A percentile compares a stretch with the other conserved stretches of the same genome.
Evolutionary conservation across 345 rosid species (phyloP).

Genomic region (Mallotus nudiflorus): DNA sequence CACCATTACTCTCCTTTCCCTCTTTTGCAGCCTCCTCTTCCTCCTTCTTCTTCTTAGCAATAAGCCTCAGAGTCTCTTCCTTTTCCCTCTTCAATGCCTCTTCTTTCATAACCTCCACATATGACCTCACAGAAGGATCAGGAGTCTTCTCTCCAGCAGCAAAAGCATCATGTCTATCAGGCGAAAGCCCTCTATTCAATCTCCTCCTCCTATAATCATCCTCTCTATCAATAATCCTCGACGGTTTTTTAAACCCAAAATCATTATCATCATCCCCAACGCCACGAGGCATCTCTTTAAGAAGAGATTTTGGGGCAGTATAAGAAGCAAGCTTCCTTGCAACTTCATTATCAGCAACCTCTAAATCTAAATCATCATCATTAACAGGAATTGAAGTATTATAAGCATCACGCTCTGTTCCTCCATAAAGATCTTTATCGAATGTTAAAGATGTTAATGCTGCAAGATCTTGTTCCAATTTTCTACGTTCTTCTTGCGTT

Average conservation of each 20-base stretch:
- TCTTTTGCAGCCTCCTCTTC: slow-evolving; percentile 70
- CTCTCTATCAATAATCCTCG: slow-evolving; percentile 83
- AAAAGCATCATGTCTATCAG: slow-evolving; percentile 89
- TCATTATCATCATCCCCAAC: slow-evolving; percentile 55
- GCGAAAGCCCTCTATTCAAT: slow-evolving; percentile 79
- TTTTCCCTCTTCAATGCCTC: slow-evolving; percentile 59
- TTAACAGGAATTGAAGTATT: slow-evolving; percentile 73
- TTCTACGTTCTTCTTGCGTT: slow-evolving; percentile 77
- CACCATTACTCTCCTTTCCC: slow-evolving; percentile 39
- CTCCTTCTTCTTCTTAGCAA: slow-evolving; percentile 72
- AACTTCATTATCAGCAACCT: slow-evolving; percentile 61
- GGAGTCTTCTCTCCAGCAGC: slow-evolving; percentile 94
- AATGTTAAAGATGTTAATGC: slow-evolving; percentile 66
- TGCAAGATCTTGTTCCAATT: slow-evolving; percentile 72
- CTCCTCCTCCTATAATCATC: slow-evolving; percentile 90
- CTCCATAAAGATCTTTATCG: slow-evolving; percentile 85
- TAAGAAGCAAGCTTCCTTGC: slow-evolving; percentile 79
- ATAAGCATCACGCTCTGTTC: slow-evolving; percentile 60
- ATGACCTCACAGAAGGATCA: slow-evolving; percentile 70
- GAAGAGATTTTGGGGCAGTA: slow-evolving; percentile 83
- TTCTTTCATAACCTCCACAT: slow-evolving; percentile 86
- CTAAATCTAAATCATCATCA: slow-evolving; percentile 74
- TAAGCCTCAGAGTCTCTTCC: slow-evolving; percentile 56
- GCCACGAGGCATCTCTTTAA: slow-evolving; percentile 76
- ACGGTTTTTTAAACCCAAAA: slow-evolving; percentile 63